Percentiles rank a stretch among this genome's conserved stretches.
These are phyloP conservation scores for Irpex sp. DNA, from an alignment of 1,284 basidiomycete genomes.

Conservation along the genomic window DNA sequence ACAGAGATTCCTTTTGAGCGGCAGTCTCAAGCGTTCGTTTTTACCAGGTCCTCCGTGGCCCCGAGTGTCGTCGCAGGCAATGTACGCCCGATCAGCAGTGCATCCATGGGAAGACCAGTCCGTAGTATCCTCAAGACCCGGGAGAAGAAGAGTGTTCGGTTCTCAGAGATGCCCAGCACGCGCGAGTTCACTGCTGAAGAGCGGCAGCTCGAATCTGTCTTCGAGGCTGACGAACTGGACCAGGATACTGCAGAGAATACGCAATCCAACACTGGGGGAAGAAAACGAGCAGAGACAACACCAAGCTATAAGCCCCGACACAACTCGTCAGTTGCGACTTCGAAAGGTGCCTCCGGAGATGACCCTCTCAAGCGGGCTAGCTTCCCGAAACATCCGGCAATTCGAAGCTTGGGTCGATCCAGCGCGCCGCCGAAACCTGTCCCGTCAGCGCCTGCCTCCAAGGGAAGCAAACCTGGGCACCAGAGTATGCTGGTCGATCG, in stretches of 20 bases:
- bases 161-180: slow-evolving; percentile 27
- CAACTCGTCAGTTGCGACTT: not conserved
- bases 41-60: slow-evolving; percentile 10
- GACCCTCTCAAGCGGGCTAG: slow-evolving; percentile 10
- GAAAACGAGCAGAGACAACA: slow-evolving; percentile 8
- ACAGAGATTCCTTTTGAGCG: not conserved
- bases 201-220: not conserved
- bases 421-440: slow-evolving; percentile 2
- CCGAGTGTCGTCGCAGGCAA: slow-evolving; percentile 2
- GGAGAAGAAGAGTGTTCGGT: slow-evolving; percentile 33
- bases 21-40: not conserved
- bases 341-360: not conserved
- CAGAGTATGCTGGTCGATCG: slow-evolving; percentile 20
- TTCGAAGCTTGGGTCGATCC: slow-evolving; percentile 19
- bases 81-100: slow-evolving; percentile 20
- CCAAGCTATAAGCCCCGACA: not conserved
- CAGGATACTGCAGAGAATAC: not conserved
- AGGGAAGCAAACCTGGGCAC: slow-evolving; percentile 3
- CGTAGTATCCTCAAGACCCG: slow-evolving; percentile 35
- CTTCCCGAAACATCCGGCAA: slow-evolving; percentile 27
- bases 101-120: slow-evolving; percentile 20
- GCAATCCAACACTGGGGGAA: not conserved
- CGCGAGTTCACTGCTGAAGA: slow-evolving; percentile 18
- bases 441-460: slow-evolving; percentile 12
- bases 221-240: slow-evolving; percentile 5